These are phyloP conservation scores for Schizosaccharomyces japonicus DNA, from an alignment of 805 yeast genomes.

Conservation along the genomic window DNA sequence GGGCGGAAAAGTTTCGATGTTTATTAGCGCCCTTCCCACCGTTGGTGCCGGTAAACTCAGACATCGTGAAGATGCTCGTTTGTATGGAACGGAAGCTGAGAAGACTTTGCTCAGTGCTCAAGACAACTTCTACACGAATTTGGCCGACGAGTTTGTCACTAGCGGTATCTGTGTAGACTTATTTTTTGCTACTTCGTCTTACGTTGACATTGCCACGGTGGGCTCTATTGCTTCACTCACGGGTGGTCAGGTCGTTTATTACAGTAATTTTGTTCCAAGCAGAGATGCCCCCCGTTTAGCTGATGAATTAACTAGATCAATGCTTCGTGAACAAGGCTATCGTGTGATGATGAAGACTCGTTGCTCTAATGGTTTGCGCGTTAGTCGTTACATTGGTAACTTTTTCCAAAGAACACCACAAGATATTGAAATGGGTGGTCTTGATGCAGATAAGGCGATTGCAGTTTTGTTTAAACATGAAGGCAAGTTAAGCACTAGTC, in stretches of 20 bases:
- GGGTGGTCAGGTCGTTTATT: constrained; percentile 46
- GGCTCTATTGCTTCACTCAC: constrained; percentile 39
- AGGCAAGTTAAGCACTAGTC: constrained; percentile 40
- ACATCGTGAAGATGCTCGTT: constrained; percentile 15
- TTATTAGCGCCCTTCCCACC: constrained; percentile 48
- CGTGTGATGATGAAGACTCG: constrained; percentile 69
- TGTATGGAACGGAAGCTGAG: constrained; percentile 19
- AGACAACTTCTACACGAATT: constrained; percentile 33
- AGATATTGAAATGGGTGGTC: constrained; percentile 49
- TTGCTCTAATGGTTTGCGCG: constrained; percentile 69
- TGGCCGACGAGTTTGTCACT: constrained; percentile 32
- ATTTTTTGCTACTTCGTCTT: constrained; percentile 37
- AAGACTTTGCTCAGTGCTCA: constrained; percentile 34
- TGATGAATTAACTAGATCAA: constrained; percentile 22
- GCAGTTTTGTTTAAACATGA: constrained; percentile 57
- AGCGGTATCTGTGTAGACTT: constrained; percentile 54
- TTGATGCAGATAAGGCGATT: constrained; percentile 38
- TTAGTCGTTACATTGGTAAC: constrained; percentile 47
- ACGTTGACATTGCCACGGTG: constrained; percentile 53
- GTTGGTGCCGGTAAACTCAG: constrained; percentile 49
- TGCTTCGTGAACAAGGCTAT: constrained; percentile 35
- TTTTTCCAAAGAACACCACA: constrained; percentile 20
- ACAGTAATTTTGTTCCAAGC: constrained; percentile 40
- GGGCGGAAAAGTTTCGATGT: constrained; percentile 61
- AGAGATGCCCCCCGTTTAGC: constrained; percentile 47